Conservation (phyloP, 1,284 basidiomycete species). For the Ustilago tritici region DNA sequence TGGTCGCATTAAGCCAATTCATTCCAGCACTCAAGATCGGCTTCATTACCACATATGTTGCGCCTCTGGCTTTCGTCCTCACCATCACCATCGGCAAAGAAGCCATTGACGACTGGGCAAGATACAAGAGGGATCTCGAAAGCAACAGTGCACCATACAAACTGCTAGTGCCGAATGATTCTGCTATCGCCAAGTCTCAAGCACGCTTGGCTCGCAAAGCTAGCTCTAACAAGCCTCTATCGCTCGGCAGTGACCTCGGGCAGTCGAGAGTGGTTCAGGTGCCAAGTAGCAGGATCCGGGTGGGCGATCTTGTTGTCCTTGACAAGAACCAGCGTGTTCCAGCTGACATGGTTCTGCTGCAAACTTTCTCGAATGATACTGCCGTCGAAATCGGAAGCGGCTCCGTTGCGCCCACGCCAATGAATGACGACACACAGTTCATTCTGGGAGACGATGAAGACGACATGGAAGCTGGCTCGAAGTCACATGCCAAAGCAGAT, state of each 20-base stretch:
- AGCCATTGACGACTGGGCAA: conserved; percentile 96
- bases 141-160: conserved; percentile 94
- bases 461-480: conserved; percentile 11
- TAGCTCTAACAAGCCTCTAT: conserved; percentile 26
- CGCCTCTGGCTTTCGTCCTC: conserved; percentile 93
- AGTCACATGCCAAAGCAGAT: conserved; percentile 6
- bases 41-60: conserved; percentile 95
- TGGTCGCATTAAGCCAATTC: conserved; percentile 96
- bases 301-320: conserved; percentile 89
- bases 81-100: conserved; percentile 98
- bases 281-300: conserved; percentile 87
- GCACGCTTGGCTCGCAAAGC: conserved; percentile 32
- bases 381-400: conserved; percentile 24
- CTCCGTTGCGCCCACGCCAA: conserved; percentile 17
- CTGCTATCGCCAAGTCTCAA: conserved; percentile 36
- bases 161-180: conserved; percentile 75
- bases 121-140: conserved; percentile 88
- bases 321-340: conserved; percentile 98
- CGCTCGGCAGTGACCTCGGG: conserved; percentile 35
- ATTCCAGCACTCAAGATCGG: conserved; percentile 97
- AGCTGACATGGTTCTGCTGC: conserved; percentile 89
- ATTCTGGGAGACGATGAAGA: conserved; percentile 59
- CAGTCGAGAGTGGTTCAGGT: conserved; percentile 51
- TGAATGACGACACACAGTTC: conserved; percentile 34
- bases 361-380: conserved; percentile 74